Evolutionary conservation across 495 filamentous ascomycete genomes (phyloP).

Genomic region (Rhizodiscina lignyota): DNA sequence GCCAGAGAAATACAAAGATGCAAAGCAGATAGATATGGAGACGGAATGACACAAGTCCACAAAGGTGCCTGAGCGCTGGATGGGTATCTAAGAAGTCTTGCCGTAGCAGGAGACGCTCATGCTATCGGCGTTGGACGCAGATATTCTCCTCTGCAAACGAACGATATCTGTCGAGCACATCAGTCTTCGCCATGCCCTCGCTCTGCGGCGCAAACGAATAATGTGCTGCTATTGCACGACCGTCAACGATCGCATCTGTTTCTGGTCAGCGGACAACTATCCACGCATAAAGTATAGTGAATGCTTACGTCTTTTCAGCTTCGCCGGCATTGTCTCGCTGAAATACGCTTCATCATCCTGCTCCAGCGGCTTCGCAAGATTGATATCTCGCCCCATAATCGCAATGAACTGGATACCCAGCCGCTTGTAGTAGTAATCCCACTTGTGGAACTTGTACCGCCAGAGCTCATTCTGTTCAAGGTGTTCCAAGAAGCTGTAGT

Average conservation of each 20-base stretch:
- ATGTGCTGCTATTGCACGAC: constrained; percentile 33
- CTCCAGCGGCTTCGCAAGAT: neutral
- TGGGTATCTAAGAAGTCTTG: too few relatives aligned
- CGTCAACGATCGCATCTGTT: constrained; percentile 24
- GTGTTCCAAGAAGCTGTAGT: constrained; percentile 37
- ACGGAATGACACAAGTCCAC: too few relatives aligned
- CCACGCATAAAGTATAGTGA: too few relatives aligned
- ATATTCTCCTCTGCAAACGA: constrained; percentile 33
- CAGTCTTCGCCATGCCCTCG: constrained; percentile 27
- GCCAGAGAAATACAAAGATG: too few relatives aligned
- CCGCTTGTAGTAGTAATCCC: constrained; percentile 27
- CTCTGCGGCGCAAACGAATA: constrained; percentile 26
- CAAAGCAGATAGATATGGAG: too few relatives aligned
- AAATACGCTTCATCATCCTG: constrained; percentile 2
- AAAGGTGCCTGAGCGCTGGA: too few relatives aligned
- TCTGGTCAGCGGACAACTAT: neutral
- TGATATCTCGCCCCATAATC: constrained; percentile 26
- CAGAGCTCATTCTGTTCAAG: constrained; percentile 27
- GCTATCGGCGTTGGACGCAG: constrained; percentile 14
- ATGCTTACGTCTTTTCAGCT: constrained; percentile 3
- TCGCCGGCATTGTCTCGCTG: constrained; percentile 1
- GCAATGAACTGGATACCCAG: constrained; percentile 32
- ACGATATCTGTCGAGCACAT: constrained; percentile 34
- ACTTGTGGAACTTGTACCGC: constrained; percentile 35
- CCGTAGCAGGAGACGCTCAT: too few relatives aligned